Base-by-base conservation (phyloP, 306 rosid species). In the Cucurbita ficifolia region DNA sequence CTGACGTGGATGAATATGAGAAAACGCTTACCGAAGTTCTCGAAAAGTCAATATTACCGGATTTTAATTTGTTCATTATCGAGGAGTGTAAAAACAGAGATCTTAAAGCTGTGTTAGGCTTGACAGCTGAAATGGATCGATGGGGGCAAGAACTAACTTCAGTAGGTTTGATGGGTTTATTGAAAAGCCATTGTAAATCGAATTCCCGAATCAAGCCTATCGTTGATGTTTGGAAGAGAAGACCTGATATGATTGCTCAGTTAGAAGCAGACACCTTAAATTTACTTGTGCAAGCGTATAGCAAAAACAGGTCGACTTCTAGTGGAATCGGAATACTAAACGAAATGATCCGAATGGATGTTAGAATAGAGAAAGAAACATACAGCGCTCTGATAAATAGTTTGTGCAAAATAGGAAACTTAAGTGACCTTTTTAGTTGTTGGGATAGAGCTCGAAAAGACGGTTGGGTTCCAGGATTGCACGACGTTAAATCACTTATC, bases 101-200 rank as follows among this genome's bases (percentile, higher is more conserved):
- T 77, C 72, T 53, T 12, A 83, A 83, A 73, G 58, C 67, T 78
- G 90, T 89, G 12, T 58, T 88, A 77, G 7, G 49, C 57, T 81
- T 90, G 84, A 86, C 76, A 12, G 83, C 83, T 35, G 88, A 89
- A 85, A 87, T 86, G 88, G 80, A 65, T 77, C 63, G 75, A 63
- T 90, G 96, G 98, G 98, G 97, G 5, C 97, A 94, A 78, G 88
- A 87, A 81, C 72, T 90, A 63, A 73, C 86, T 50, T 72, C 83
- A 75, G 78, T 85, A 7, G 83, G 80, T 49, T 83, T 82, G 68
- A 83, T 84, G 6, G 75, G 42, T 52, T 75, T 90, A 79, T 87
- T 90, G 65, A 82, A 76, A 58, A 75, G 73, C 58, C 84, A 87
- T 45, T 90, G 82, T 81, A 77, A 82, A 13, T 87, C 90, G 42